phyloP scores from a whole-genome alignment of 176 grass and related monocot species.

The Triticum aestivum region IWGSC_CS_RefSeq_v2.1 NC_057814.1:502461209-502461708 shows the following conservation, averaged over 20 bases:
- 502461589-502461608: slow-evolving; percentile 30
- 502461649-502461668: slow-evolving; percentile 7
- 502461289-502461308: slow-evolving; percentile 40
- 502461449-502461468: slow-evolving; percentile 32
- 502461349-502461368: slow-evolving; percentile 1
- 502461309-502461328: not conserved
- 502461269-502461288: slow-evolving; percentile 88
- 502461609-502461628: slow-evolving; percentile 3
- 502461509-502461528: slow-evolving; percentile 40
- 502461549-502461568: not conserved
- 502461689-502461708: slow-evolving; percentile 11
- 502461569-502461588: slow-evolving; percentile 32
- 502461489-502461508: slow-evolving; percentile 27
- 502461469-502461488: not conserved
- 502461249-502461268: slow-evolving; percentile 79
- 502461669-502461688: not conserved
- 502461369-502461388: not conserved
- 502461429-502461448: slow-evolving; percentile 9
- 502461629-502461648: slow-evolving; percentile 19
- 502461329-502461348: slow-evolving; percentile 14
- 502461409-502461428: not conserved
- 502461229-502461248: slow-evolving; percentile 68
- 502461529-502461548: slow-evolving; percentile 7
- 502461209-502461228: slow-evolving; percentile 76
- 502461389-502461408: slow-evolving; percentile 6